These are phyloP conservation scores for Sclerotinia borealis DNA, from an alignment of 2,329 filamentous ascomycete species.

Conservation along the genomic window DNA sequence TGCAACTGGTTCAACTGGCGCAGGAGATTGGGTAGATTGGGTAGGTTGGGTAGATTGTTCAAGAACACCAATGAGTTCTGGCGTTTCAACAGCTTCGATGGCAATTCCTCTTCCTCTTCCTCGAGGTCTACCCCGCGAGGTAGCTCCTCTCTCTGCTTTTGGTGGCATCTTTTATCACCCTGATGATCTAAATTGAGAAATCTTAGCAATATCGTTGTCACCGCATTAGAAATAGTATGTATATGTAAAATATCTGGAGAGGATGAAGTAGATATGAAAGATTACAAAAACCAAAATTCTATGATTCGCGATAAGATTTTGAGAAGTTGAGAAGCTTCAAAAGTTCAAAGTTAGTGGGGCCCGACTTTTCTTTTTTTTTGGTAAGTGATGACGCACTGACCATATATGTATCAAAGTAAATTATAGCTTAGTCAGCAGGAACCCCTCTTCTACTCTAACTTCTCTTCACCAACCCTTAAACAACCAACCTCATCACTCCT, in stretches of 20 bases:
- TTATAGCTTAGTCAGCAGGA: background rate
- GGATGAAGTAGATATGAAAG: background rate
- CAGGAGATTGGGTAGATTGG: background rate
- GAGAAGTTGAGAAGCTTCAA: background rate
- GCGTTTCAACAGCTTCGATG: slow-evolving; percentile 8
- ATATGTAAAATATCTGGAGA: background rate
- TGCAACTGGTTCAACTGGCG: background rate
- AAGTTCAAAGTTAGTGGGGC: background rate
- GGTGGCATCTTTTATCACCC: slow-evolving; percentile 23
- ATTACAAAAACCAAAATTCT: background rate
- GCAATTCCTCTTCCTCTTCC: slow-evolving; percentile 21
- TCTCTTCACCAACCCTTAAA: too few relatives aligned
- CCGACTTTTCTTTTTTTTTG: background rate
- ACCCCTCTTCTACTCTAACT: too few relatives aligned
- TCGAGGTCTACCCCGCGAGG: slow-evolving; percentile 12
- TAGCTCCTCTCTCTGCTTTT: slow-evolving; percentile 21
- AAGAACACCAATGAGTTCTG: background rate
- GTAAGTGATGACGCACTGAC: background rate
- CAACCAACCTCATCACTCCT: too few relatives aligned
- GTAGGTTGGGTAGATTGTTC: background rate
- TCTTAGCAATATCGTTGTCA: background rate
- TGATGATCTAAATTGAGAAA: background rate
- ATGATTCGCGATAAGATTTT: slow-evolving; percentile 4
- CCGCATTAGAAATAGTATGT: background rate
- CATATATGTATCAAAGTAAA: background rate